Evolutionary conservation across 2,329 filamentous ascomycete species (phyloP), one percentile per base, ranked within the genome.

Genomic region (Sporothrix brasiliensis): DNA sequence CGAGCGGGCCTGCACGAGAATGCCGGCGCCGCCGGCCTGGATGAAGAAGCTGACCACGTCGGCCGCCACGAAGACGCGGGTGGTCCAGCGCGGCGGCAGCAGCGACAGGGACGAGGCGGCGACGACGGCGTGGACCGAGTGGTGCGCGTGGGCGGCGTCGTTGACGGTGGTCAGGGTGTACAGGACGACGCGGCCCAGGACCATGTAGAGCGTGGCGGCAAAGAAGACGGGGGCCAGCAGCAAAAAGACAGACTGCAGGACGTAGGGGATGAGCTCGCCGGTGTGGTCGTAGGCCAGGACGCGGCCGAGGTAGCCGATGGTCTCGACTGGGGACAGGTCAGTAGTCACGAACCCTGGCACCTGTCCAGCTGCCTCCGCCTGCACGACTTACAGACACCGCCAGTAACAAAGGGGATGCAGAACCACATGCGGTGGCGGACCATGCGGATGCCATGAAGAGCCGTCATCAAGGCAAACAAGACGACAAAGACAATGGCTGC

Each of bases 31-130:
- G 39, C 78, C 78, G 16, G 79, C 79, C 75, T 88, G 86, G 3
- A 87, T 76, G 2, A 83, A 44, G 74, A 89, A 85, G 1, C 83
- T 84, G 6, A 86, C 65, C 3, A 88, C 75, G 73, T 89, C 87
- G 47, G 86, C 85, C 7, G 76, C 67, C 4, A 89, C 86, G 71
- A 89, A 89, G 49, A 84, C 79, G 69, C 81, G 84, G 3, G 86
- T 88, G 6, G 88, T 76, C 80, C 82, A 83, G 9, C 71, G 80
- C 30, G 78, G 56, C 30, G 56, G 56, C 19, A 60, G 19, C 19
- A 60, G 30, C 6, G 56, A 60, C 1, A 60, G 56, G 7, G 30
- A 60, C 56, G 56, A 60, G 19, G 34, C 30, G 19, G 56, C 56
- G 4, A 21, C 54, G 19, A 41, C 54, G 19, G 54, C 54, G 7